These are phyloP conservation scores for Fraxinus greggii DNA, from an alignment of 305 asterid genomes.

Conservation along the genomic window DNA sequence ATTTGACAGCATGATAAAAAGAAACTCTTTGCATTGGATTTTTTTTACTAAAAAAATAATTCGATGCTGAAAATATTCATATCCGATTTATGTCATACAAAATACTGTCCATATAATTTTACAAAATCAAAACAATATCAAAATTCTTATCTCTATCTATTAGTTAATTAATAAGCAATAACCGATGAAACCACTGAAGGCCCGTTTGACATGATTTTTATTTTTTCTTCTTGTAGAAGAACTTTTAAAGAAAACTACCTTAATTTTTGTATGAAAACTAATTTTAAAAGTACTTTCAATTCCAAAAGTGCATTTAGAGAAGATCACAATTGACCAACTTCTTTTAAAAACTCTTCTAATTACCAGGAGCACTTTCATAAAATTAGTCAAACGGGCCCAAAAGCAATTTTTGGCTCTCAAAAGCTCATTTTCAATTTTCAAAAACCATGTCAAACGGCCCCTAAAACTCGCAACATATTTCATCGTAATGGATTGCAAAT, in stretches of 20 bases:
- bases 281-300: background rate
- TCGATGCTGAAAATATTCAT: background rate
- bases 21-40: background rate
- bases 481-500: background rate
- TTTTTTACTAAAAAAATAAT: background rate
- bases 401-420: too few relatives aligned
- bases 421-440: too few relatives aligned
- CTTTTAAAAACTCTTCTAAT: too few relatives aligned
- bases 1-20: background rate
- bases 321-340: background rate
- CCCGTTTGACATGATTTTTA: background rate
- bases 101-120: background rate
- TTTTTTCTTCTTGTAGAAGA: background rate
- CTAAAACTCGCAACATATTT: background rate
- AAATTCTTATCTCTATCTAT: background rate
- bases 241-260: too few relatives aligned
- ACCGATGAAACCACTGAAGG: too few relatives aligned
- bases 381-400: background rate
- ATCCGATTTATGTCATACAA: too few relatives aligned
- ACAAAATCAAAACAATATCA: background rate
- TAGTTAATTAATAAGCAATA: too few relatives aligned
- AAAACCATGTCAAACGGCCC: background rate
- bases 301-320: background rate
- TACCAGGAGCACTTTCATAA: too few relatives aligned
- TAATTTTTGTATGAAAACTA: background rate